Base-by-base conservation (phyloP, 225 moss, liverwort and hornwort species). In the Physcomitrellopsis africana region DNA sequence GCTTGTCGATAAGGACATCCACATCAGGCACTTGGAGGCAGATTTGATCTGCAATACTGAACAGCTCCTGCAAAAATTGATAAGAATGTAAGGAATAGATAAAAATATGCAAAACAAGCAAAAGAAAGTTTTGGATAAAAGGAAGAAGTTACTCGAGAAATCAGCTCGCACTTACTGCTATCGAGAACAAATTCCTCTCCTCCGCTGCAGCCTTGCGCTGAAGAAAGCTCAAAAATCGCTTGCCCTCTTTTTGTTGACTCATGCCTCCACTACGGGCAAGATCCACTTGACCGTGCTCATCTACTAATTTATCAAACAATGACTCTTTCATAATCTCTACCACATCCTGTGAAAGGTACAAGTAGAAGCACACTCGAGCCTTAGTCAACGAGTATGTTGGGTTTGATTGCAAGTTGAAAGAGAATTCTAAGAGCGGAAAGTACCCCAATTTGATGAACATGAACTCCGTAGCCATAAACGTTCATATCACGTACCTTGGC, bases 281-380 rank as follows among this genome's bases (percentile, higher is more conserved):
- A 80, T 99, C 97, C 61, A 99, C 81, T 60, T 80, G 80, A 13
- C 97, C 97, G 52, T 94, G 93, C 86, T 99, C 97, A 78, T 99
- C 97, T 9, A 85, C 85, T 68, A 94, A 86, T 58, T 92, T 99
- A 58, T 99, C 97, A 71, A 95, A 92, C 43, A 95, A 75, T 9
- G 94, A 94, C 78, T 99, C 93, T 65, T 92, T 95, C 97, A 99
- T 99, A 52, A 99, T 99, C 85, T 93, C 97, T 77, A 99, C 97
- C 65, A 95, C 97, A 78, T 99, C 97, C 97, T 97, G 87, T 55
- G 54, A 75, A 63, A 65, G 79, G 32, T 18, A 51, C 53, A 74
- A 57, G 37, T 49, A 47, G 41, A 47, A 37, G 32, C 26, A 58
- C 23, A 41, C 59, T 51, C 72, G 66, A 37, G 7, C 24, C 66